These are phyloP conservation scores for Veloboletus limbatus DNA, from an alignment of 1,284 basidiomycete species.

Conservation along the genomic window DNA sequence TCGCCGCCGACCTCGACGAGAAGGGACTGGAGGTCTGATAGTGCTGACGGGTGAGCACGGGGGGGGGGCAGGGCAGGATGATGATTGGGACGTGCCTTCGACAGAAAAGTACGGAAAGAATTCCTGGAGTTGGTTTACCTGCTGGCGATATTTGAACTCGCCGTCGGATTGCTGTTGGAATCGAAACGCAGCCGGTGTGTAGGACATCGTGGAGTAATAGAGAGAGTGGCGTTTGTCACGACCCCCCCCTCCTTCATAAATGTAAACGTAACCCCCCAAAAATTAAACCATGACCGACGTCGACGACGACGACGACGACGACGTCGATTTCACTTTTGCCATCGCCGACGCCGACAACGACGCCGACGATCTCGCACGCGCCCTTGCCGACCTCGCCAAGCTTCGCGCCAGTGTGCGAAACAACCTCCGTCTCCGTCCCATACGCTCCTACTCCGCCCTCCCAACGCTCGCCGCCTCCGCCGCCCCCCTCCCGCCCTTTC, in stretches of 20 bases:
- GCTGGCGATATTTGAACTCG: slow-evolving; percentile 46
- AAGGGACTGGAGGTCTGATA: slow-evolving; percentile 70
- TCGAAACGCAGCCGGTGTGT: slow-evolving; percentile 49
- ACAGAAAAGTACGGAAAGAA: slow-evolving; percentile 75
- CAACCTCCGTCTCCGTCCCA: slow-evolving; percentile 72
- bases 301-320: slow-evolving; percentile 14
- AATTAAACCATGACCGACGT: too few species aligned
- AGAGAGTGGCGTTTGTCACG: slow-evolving; percentile 24
- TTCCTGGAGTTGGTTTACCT: slow-evolving; percentile 69
- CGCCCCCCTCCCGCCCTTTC: slow-evolving; percentile 17
- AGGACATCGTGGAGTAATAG: slow-evolving; percentile 42
- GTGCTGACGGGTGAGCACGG: slow-evolving; percentile 9
- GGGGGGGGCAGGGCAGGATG: slow-evolving; percentile 25
- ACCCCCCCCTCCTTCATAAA: too few species aligned
- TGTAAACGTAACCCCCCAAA: too few species aligned
- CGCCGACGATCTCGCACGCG: slow-evolving; percentile 55
- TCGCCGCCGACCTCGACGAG: slow-evolving; percentile 75
- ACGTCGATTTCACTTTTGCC: slow-evolving; percentile 32
- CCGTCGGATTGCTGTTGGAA: slow-evolving; percentile 36
- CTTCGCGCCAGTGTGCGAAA: slow-evolving; percentile 67
- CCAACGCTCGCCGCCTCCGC: slow-evolving; percentile 35
- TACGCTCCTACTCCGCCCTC: slow-evolving; percentile 52
- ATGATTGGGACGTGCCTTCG: slow-evolving; percentile 57
- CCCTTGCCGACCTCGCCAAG: slow-evolving; percentile 61
- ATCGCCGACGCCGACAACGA: slow-evolving; percentile 34